Base-by-base conservation (phyloP, 371 early-diverging fungal genomes). In the Amoeboaphelidium protococcarum region DNA sequence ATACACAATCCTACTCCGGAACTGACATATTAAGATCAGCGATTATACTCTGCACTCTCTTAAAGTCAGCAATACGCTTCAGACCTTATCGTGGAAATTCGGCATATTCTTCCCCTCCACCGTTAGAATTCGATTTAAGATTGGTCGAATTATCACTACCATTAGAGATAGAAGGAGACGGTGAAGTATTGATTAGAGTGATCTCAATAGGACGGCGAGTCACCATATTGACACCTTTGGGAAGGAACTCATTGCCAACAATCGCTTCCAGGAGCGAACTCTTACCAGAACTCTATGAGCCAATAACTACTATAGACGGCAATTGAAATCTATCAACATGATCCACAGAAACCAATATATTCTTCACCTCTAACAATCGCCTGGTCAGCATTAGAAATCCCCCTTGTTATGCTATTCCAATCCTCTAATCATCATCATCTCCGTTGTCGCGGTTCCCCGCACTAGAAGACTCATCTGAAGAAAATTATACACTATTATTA, bases 221-320 rank as follows among this genome's bases (percentile, higher is more conserved):
- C 12, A 99, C 97, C 89, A 99, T 89, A 62, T 96, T 95, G 40
- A 61, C 65, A 23, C 99, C 98, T 51, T 83, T 82, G 52, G 2
- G 16, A 21, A 26, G 26, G 50, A 99, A 89, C 58, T 91, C 90
- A 48, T 82, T 82, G 19, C 96, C 94, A 3, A 99, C 89, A 56
- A 99, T 88, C n/a, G 92, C 85, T 60, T 98, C 99, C 22, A 99
- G 62, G 2, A 99, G 94, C 1, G 94, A 92, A 54, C 87, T 88
- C 62, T 98, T 98, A 41, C 99, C 99, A 13, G 86, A 82, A 59
- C 89, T 87, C 59, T 98, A 98, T 12, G 88, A 80, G 1, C 98
- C 98, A 53, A 98, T 73, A 2, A 95, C 98, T 25, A 96, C 94
- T 50, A 98, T 94, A 58, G 82, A 80, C 0, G 99, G 99, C 20